Base-by-base conservation (phyloP, 2,329 filamentous ascomycete genomes). In the Colletotrichum acutatum region DNA sequence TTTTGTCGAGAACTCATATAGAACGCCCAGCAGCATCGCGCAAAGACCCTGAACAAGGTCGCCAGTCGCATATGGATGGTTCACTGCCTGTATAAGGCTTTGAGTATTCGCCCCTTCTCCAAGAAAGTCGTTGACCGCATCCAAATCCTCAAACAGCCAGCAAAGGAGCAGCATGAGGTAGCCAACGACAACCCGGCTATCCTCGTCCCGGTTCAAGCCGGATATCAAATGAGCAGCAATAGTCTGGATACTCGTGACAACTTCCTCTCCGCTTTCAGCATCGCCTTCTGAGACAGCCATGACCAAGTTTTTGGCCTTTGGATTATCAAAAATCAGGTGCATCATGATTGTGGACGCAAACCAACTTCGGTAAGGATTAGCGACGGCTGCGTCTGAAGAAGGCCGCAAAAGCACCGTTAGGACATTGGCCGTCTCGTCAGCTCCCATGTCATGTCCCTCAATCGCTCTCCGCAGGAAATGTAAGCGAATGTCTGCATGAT, bases 1-100 rank as follows among this genome's bases (percentile, higher is more conserved):
- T 80, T 97, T 98, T 0, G 96, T 98, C 11, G 96, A 98, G 79
- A 98, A 99, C 79, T 99, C 97, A 80, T 98, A 99, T 5, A 97
- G 89, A 24, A 97, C 92, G 11, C 96, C 97, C 1, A 98, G 87
- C 0, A 99, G 85, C 80, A 95, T 91, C 19, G 95, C 93, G 80
- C 93, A 95, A 14, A 99, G 87, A 2, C 97, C 97, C 76, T 94
- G 93, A 16, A 96, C 87, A 37, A 97, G 85, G 72, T 91, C 91
- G 14, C 90, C 90, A 32, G 88, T 83, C 76, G 88, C 84, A 26
- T 76, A 74, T 73, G 92, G 90, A 75, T 92, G 92, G 24, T 87
- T 79, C 53, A 94, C 91, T 32, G 91, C 90, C 77, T 97, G 93
- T 16, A 97, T 90, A 37, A 98, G 86, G 57, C 92, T 93, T 78